Base-by-base conservation (phyloP, 2,329 filamentous ascomycete species). In the Pseudogymnoascus sp. region DNA sequence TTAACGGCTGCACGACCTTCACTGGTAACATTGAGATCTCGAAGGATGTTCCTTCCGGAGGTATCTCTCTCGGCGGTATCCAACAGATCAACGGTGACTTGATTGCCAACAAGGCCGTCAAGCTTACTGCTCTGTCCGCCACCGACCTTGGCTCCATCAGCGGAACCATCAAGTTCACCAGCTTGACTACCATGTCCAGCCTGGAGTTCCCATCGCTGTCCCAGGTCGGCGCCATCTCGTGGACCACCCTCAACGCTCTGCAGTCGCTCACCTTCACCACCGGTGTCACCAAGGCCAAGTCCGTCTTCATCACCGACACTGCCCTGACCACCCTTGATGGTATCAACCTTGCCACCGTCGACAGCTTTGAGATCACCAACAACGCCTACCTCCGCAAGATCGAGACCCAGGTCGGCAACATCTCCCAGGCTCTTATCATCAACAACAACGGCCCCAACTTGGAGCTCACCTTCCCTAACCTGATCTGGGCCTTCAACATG, bases 361-460 rank as follows among this genome's bases (percentile, higher is more conserved):
- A 84, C 62, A 81, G 79, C 67, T 84, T 99, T 74, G 80, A 89
- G 74, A 88, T 99, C 77, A 88, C 90, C 83, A 96, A 96, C 87
- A 97, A 97, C 85, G 79, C 79, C 65, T 87, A 88, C 73, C 82
- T 99, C 69, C 84, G 83, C 72, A 80, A 80, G 65, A 89, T 95
- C 79, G 83, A 84, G 72, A 89, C 92, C 75, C 83, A 88, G 73
- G 82, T 97, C 63, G 82, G 82, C 74, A 93, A 89, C 78, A 83
- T 96, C 70, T 88, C 82, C 67, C 80, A 83, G 62, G 75, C 80
- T 55, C 79, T 97, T 60, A 86, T 82, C 71, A 86, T 99, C 73
- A 84, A 86, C 69, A 86, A 87, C 80, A 99, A 99, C 81, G 87
- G 88, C 72, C 78, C 83, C 67, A 80, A 85, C 67, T 82, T 96